phyloP scores from a whole-genome alignment of 164 flowering plant genomes.

The Echeveria elegans region DNA sequence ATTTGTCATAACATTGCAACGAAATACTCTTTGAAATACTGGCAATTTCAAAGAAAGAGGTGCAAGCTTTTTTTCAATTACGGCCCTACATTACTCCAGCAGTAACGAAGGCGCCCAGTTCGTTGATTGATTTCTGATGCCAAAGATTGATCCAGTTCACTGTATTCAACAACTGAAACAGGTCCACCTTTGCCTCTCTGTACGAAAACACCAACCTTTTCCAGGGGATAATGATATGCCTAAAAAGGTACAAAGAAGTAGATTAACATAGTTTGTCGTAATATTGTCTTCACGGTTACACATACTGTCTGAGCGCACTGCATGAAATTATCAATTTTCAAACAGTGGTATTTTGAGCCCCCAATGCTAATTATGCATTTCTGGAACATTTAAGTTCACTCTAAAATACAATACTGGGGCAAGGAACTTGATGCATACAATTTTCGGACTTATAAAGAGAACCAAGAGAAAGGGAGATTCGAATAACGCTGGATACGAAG shows the following conservation, averaged over 20 bases:
- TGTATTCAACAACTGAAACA: conserved; percentile 86
- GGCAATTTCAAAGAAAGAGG: no score
- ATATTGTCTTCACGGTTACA: background rate
- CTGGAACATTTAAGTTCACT: no score
- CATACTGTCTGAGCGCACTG: no score
- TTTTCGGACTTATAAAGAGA: no score
- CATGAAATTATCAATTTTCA: no score
- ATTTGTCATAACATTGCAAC: background rate
- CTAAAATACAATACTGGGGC: no score
- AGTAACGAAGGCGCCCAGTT: conserved; percentile 94
- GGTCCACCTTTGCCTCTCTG: conserved; percentile 95
- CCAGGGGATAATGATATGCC: conserved; percentile 99
- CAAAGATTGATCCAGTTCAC: conserved; percentile 74
- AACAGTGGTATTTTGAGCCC: no score
- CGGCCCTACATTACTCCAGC: conserved; percentile 94
- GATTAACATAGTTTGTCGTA: no score
- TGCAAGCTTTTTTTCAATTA: background rate
- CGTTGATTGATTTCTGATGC: conserved; percentile 72
- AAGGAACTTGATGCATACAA: no score
- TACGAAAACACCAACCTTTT: conserved; percentile 95
- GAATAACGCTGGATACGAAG: background rate
- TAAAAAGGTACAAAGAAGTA: conserved; percentile 19
- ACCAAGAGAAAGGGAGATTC: background rate
- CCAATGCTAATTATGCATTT: no score
- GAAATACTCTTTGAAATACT: no score